Evolutionary conservation across 257 asterid species (phyloP).

Genomic region (Solanum etuberosum): DNA sequence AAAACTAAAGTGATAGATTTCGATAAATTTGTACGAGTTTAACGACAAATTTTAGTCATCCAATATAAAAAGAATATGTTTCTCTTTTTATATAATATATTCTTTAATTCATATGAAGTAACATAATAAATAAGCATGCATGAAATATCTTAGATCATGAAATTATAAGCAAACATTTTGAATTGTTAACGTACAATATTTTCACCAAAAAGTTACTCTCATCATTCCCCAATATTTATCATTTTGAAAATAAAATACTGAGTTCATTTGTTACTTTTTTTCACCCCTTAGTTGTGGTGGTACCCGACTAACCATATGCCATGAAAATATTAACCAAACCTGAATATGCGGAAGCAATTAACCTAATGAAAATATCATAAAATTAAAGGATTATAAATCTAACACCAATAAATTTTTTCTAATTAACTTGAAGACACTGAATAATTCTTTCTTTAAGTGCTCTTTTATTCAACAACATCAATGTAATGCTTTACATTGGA

Average conservation of each 20-base stretch:
- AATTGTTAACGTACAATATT: background rate
- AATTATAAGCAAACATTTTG: background rate
- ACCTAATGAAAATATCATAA: too few species aligned
- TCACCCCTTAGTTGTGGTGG: background rate
- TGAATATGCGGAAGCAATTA: too few species aligned
- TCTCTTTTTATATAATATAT: background rate
- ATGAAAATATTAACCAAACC: background rate
- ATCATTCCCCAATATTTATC: too few species aligned
- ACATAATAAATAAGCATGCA: background rate
- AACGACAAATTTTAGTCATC: background rate
- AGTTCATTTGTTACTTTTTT: background rate
- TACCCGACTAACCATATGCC: background rate
- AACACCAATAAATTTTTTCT: too few species aligned
- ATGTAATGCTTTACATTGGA: too few species aligned
- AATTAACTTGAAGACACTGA: too few species aligned
- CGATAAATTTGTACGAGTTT: background rate
- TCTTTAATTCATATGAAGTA: background rate
- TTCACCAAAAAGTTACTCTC: too few species aligned
- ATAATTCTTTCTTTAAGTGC: too few species aligned
- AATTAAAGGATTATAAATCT: too few species aligned
- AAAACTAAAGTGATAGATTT: background rate
- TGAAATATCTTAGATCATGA: background rate
- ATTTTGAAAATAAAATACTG: too few species aligned
- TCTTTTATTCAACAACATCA: too few species aligned
- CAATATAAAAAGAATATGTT: background rate